Base-by-base conservation (phyloP, 768 basidiomycete genomes). In the Hypholoma fasciculare region DNA sequence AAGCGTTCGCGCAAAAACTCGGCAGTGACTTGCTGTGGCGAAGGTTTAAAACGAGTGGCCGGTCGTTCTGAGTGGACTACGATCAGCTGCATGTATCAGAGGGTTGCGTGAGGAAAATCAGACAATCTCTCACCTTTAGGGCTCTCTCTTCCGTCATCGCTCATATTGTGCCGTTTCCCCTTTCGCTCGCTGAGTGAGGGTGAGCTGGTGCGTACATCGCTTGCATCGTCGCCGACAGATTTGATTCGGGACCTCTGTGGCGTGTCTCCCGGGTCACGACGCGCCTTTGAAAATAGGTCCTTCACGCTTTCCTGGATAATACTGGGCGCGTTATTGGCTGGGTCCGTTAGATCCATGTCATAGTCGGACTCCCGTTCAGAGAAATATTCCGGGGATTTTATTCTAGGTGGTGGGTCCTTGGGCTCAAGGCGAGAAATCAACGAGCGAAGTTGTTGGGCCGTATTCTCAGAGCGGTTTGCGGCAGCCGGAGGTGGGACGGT, bases 121-220 rank as follows among this genome's bases (percentile, higher is more conserved):
- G 17, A 38, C 37, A 51, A 49, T 34, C 19, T 71, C 86, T 65
- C 70, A 89, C 88, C 76, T 54, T 77, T 69, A 36, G 66, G 65
- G 60, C 78, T 78, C 37, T 87, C 87, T 2, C 73, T 69, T 65
- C 89, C 89, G 65, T 90, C 88, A 62, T 90, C 89, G 64, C 87
- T 89, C 62, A 85, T 59, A 65, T 85, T 89, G 62, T 74, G 78
- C 38, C 83, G 77, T 59, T 85, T 82, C 9, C 76, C 78, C 69
- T 79, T 85, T 58, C 20, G 71, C 69, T 57, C 76, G 71, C 56
- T 79, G 77, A 57, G 69, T 70, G 42, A 72, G 65, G 40, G 78
- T 1, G 86, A 83, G 48, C 76, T 84, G 13, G 76, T 74, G 54
- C 88, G 86, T 40, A 83, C 80, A 54, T 86, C 85, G 63, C 86